phyloP scores from a whole-genome alignment of 371 early-diverging fungal species.

The Circinella umbellata region DNA sequence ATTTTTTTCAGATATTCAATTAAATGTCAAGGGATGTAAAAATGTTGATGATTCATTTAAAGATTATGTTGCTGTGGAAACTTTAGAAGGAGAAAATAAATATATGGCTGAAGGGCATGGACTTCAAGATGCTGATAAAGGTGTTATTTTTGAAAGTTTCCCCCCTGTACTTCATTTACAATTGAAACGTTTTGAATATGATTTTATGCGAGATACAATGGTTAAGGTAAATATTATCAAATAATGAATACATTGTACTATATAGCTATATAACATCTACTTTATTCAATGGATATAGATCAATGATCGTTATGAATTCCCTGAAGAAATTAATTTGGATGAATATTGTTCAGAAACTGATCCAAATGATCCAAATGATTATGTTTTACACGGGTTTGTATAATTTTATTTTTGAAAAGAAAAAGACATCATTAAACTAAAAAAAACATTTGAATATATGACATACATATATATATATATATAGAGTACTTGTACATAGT shows the following conservation, averaged over 20 bases:
- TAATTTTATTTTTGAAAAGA: neutral
- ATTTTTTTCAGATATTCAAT: conserved; percentile 81
- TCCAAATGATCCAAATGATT: conserved; percentile 68
- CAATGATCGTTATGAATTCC: conserved; percentile 97
- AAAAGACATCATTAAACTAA: too few species aligned
- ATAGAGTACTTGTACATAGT: conserved; percentile 94
- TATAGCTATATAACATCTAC: too few species aligned
- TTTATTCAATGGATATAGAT: conserved; percentile 51
- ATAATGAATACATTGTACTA: neutral
- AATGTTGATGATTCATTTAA: conserved; percentile 90
- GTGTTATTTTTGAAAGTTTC: conserved; percentile 92
- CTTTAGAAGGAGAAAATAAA: conserved; percentile 97
- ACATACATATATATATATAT: conserved; percentile 5
- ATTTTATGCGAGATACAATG: conserved; percentile 89
- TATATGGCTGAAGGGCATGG: conserved; percentile 97
- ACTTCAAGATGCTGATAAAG: conserved; percentile 95
- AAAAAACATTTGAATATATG: neutral
- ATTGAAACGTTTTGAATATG: conserved; percentile 98
- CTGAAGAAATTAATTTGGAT: conserved; percentile 84
- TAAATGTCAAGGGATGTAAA: conserved; percentile 93
- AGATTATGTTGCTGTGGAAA: conserved; percentile 87
- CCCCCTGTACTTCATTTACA: conserved; percentile 98
- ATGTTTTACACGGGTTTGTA: conserved; percentile 78
- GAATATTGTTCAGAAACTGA: conserved; percentile 74
- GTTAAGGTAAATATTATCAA: conserved; percentile 75